Evolutionary conservation across 2,329 filamentous ascomycete genomes (phyloP).

Genomic region (Aspergillus sojae): DNA sequence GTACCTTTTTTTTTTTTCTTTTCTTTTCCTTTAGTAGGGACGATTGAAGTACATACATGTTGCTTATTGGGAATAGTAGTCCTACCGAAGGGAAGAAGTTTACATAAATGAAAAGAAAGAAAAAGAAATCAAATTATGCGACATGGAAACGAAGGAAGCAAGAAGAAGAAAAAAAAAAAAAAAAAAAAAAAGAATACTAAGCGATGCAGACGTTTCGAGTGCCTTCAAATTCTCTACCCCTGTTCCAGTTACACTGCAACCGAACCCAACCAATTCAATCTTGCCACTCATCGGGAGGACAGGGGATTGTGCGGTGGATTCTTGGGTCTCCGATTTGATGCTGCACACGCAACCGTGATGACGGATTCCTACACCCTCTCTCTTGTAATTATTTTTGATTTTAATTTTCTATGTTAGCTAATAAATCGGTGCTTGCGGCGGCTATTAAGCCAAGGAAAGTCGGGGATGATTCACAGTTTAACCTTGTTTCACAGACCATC

Average conservation of each 20-base stretch:
- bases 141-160: too few relatives aligned
- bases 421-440: conserved; percentile 5
- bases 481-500: not conserved
- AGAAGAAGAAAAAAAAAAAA: not conserved
- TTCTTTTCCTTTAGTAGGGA: not conserved
- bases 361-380: not conserved
- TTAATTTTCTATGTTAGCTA: not conserved
- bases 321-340: not conserved
- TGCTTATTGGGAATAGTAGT: not conserved
- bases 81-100: not conserved
- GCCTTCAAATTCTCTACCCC: conserved; percentile 10
- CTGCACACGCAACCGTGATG: not conserved
- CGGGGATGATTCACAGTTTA: not conserved
- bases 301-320: not conserved
- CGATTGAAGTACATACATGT: not conserved
- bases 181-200: not conserved
- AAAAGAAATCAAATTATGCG: not conserved
- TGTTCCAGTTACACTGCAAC: conserved; percentile 11
- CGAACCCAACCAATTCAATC: not conserved
- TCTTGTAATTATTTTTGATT: not conserved
- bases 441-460: conserved; percentile 2
- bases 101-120: not conserved
- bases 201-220: conserved; percentile 4
- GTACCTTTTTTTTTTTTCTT: not conserved
- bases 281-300: conserved; percentile 6